phyloP scores from a whole-genome alignment of 345 rosid species.

The Citrus reticulata region DNA sequence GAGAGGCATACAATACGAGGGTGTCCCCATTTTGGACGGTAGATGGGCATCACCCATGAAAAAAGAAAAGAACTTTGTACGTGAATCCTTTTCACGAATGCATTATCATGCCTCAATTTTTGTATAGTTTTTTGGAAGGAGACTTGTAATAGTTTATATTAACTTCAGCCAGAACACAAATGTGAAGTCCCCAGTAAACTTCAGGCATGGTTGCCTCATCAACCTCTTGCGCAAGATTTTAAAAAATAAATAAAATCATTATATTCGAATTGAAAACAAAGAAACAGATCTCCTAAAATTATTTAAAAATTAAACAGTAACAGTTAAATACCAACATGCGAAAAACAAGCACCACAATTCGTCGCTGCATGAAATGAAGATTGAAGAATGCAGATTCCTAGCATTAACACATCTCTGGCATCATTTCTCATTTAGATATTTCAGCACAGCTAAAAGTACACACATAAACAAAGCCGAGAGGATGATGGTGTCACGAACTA shows the following conservation, averaged over 20 bases:
- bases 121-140: not conserved
- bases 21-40: not conserved
- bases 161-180: not conserved
- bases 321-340: not conserved
- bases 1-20: not conserved
- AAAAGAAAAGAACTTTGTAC: too few relatives aligned
- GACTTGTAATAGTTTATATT: not conserved
- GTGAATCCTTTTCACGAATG: not conserved
- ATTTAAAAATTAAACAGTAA: not conserved
- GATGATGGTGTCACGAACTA: constrained; percentile 6
- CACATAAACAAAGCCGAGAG: not conserved
- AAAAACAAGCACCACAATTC: not conserved
- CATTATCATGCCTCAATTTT: not conserved
- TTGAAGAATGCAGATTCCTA: not conserved
- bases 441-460: not conserved
- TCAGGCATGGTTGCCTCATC: not conserved
- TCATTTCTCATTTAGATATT: not conserved
- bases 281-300: not conserved
- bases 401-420: not conserved
- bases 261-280: not conserved
- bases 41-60: too few relatives aligned
- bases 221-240: not conserved
- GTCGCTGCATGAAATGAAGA: not conserved
- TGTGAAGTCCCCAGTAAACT: not conserved
- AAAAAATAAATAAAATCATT: not conserved